Percentiles rank a stretch among this genome's conserved stretches.
phyloP scores from a whole-genome alignment of 1,139 yeast genomes.

The Meyerozyma elateridarum region DNA sequence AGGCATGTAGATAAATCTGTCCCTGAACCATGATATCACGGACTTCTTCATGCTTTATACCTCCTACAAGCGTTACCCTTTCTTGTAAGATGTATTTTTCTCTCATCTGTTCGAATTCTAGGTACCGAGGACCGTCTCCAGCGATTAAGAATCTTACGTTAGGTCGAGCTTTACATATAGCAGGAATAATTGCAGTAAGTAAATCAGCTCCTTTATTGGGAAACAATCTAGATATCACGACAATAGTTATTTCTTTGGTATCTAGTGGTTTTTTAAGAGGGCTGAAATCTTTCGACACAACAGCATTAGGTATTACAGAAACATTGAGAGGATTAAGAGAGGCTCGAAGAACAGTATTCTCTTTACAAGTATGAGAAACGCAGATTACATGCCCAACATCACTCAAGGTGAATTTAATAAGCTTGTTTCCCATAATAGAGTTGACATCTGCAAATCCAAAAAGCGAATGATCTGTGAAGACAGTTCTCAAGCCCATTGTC shows the following conservation, averaged over 20 bases:
- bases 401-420: constrained; percentile 74
- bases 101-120: constrained; percentile 92
- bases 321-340: constrained; percentile 72
- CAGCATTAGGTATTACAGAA: constrained; percentile 95
- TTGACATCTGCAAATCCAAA: constrained; percentile 91
- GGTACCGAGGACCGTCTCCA: constrained; percentile 95
- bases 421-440: constrained; percentile 81
- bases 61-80: constrained; percentile 79
- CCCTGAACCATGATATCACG: constrained; percentile 91
- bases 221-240: constrained; percentile 84
- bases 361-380: constrained; percentile 95
- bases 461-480: constrained; percentile 91
- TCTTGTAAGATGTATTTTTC: constrained; percentile 85
- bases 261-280: constrained; percentile 38
- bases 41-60: constrained; percentile 88
- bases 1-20: constrained; percentile 89
- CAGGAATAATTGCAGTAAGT: constrained; percentile 79
- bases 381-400: constrained; percentile 92
- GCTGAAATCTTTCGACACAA: constrained; percentile 72
- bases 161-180: constrained; percentile 61
- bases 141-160: constrained; percentile 80
- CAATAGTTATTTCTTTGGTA: constrained; percentile 57
- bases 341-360: constrained; percentile 87
- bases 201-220: constrained; percentile 97
- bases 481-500: constrained; percentile 88